A percentile compares a stretch with the other conserved stretches of the same genome.
Evolutionary conservation across 1,284 basidiomycete species (phyloP).

Genomic region (Leccinum holopus): DNA sequence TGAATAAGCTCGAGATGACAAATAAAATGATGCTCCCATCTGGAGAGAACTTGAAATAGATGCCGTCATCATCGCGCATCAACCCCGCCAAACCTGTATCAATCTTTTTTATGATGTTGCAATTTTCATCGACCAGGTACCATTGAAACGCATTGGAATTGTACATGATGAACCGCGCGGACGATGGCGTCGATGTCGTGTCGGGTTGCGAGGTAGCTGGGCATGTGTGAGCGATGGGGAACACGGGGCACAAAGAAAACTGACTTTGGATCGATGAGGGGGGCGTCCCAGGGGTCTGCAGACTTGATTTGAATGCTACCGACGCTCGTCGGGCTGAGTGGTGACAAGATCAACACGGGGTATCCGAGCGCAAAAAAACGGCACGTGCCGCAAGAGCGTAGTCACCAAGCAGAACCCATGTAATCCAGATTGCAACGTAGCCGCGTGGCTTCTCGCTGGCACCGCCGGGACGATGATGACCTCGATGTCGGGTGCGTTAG

Average conservation of each 20-base stretch:
- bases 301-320: slow-evolving; percentile 44
- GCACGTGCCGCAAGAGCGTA: slow-evolving; percentile 26
- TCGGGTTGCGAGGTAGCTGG: slow-evolving; percentile 54
- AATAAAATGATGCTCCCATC: too few species aligned
- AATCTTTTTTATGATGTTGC: too few species aligned
- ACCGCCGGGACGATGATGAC: slow-evolving; percentile 50
- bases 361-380: not conserved
- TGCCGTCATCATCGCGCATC: too few species aligned
- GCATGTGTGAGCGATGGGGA: not conserved
- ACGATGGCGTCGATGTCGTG: slow-evolving; percentile 57
- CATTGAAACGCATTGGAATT: too few species aligned
- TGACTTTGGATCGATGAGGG: slow-evolving; percentile 47
- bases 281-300: slow-evolving; percentile 40
- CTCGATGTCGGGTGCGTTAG: slow-evolving; percentile 61
- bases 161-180: slow-evolving; percentile 12
- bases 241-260: slow-evolving; percentile 8
- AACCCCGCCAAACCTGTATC: too few species aligned
- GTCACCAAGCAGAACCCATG: slow-evolving; percentile 22
- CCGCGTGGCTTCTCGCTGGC: not conserved
- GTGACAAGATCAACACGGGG: not conserved
- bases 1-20: too few species aligned
- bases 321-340: slow-evolving; percentile 42
- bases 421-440: slow-evolving; percentile 1
- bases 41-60: too few species aligned
- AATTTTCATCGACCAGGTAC: too few species aligned